Percentiles rank a stretch among this genome's conserved stretches.
These are phyloP conservation scores for Penicillium brevicompactum DNA, from an alignment of 2,329 filamentous ascomycete species.

Conservation along the genomic window DNA sequence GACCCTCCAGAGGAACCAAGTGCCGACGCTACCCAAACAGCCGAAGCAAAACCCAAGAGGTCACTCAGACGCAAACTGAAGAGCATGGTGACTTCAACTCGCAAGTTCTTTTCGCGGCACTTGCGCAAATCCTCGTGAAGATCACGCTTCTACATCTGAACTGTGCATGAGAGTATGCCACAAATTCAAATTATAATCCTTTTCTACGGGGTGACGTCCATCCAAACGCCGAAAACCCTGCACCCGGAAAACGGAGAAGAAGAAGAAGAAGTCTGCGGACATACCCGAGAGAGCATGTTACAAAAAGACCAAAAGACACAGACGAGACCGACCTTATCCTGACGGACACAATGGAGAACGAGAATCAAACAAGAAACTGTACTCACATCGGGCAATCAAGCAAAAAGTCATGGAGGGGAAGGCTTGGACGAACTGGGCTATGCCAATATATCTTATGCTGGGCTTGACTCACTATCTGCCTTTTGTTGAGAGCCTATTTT, in stretches of 20 bases:
- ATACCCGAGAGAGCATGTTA: not conserved
- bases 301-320: not conserved
- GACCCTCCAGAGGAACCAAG: not conserved
- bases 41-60: not conserved
- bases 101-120: not conserved
- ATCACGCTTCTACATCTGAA: not conserved
- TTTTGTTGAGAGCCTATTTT: not conserved
- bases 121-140: not conserved
- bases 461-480: not conserved
- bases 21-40: not conserved
- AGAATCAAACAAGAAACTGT: not conserved
- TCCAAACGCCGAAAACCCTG: not conserved
- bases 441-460: not conserved
- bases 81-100: not conserved
- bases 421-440: not conserved
- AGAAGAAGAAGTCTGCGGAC: not conserved
- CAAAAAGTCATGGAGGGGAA: not conserved
- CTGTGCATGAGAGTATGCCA: not conserved
- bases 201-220: not conserved
- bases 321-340: not conserved
- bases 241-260: not conserved
- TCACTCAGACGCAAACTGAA: not conserved
- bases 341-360: not conserved
- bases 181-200: not conserved
- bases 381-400: not conserved